Conservation (phyloP, 2,329 filamentous ascomycete genomes). For the Fusarium sp. region DNA sequence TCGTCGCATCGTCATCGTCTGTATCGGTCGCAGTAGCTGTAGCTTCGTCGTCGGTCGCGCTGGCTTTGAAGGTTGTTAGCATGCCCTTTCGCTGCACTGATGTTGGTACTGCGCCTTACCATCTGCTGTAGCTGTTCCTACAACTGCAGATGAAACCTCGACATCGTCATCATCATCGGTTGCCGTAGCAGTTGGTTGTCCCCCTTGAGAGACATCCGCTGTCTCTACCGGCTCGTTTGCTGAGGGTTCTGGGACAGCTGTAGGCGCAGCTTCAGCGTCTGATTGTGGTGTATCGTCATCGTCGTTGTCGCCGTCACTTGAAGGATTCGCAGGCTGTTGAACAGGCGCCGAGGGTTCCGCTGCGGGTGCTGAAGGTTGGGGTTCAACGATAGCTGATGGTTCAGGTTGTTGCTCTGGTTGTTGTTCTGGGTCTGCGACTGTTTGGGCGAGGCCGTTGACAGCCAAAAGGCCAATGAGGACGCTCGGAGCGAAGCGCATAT, state of each 20-base stretch:
- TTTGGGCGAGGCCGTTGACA: constrained; percentile 31
- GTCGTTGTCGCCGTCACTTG: neutral
- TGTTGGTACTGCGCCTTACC: neutral
- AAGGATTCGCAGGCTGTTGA: constrained; percentile 4
- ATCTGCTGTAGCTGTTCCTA: constrained; percentile 23
- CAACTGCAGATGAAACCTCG: constrained; percentile 14
- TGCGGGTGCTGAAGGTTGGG: constrained; percentile 26
- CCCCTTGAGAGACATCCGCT: constrained; percentile 7
- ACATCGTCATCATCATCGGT: neutral
- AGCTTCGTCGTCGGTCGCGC: constrained; percentile 15
- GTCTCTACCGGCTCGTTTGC: constrained; percentile 10
- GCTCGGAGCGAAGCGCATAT: constrained; percentile 33
- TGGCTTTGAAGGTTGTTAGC: constrained; percentile 17
- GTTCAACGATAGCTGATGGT: constrained; percentile 14
- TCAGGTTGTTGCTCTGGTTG: constrained; percentile 16
- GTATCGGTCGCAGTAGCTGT: constrained; percentile 13
- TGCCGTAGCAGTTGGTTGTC: constrained; percentile 14
- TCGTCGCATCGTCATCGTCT: neutral
- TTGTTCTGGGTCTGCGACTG: constrained; percentile 9
- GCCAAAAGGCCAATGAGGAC: constrained; percentile 33
- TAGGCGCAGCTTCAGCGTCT: constrained; percentile 1
- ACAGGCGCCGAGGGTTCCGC: constrained; percentile 23
- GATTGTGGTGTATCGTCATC: constrained; percentile 4
- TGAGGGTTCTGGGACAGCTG: constrained; percentile 5
- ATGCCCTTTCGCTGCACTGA: neutral